Evolutionary conservation across 2,329 filamentous ascomycete species (phyloP).

Genomic region (Truncatella angustata): DNA sequence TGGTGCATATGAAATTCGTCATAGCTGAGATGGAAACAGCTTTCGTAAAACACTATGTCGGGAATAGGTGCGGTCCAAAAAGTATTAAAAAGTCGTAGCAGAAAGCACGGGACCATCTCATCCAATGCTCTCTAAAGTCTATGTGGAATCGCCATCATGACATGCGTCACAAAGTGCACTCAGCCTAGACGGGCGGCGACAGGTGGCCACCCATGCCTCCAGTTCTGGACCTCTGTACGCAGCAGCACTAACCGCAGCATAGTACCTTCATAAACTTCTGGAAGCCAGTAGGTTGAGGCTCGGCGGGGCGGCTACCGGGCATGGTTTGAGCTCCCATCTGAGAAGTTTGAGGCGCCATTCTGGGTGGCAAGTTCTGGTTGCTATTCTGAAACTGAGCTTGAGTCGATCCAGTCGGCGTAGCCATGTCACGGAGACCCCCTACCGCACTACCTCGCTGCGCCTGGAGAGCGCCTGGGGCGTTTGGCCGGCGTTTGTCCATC

Average conservation of each 20-base stretch:
- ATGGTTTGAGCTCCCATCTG: slow-evolving; percentile 57
- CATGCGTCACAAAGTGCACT: slow-evolving; percentile 14
- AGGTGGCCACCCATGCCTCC: not conserved
- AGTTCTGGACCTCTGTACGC: not conserved
- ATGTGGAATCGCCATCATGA: slow-evolving; percentile 27
- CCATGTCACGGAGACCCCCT: slow-evolving; percentile 71
- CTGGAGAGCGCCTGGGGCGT: slow-evolving; percentile 69
- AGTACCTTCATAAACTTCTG: slow-evolving; percentile 91
- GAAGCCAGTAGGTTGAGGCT: slow-evolving; percentile 76
- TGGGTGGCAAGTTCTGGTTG: slow-evolving; percentile 77
- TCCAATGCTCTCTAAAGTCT: slow-evolving; percentile 28
- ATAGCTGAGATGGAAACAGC: slow-evolving; percentile 10
- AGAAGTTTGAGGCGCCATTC: slow-evolving; percentile 55
- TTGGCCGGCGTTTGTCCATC: slow-evolving; percentile 79
- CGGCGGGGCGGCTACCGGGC: slow-evolving; percentile 54
- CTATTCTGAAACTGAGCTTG: slow-evolving; percentile 97
- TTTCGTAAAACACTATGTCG: slow-evolving; percentile 10
- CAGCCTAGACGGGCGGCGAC: not conserved
- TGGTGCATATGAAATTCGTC: slow-evolving; percentile 10
- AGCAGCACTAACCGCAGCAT: slow-evolving; percentile 71
- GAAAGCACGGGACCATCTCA: slow-evolving; percentile 11
- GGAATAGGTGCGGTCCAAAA: slow-evolving; percentile 14
- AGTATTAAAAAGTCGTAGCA: slow-evolving; percentile 24
- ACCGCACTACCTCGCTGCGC: slow-evolving; percentile 75
- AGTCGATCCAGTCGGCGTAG: slow-evolving; percentile 84